Evolutionary conservation across 805 yeast genomes (phyloP), one percentile per base, ranked within the genome.

Genomic region (Hanseniaspora occidentalis): DNA sequence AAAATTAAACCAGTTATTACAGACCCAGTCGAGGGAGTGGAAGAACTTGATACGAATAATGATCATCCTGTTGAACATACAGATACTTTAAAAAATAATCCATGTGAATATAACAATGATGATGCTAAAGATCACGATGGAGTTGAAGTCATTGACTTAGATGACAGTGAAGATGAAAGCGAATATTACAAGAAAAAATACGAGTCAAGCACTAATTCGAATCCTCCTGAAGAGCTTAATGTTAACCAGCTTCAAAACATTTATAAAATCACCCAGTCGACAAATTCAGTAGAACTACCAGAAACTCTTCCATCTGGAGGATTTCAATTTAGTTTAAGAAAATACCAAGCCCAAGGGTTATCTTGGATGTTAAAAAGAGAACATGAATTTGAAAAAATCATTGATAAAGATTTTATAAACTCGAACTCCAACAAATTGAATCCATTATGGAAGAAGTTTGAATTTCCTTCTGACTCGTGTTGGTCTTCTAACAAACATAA

Each of bases 301-400:
- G 79, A 74, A 44, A 71, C 81, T 1, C 77, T 77, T 2, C 76
- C 73, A 0, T 46, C 64, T 4, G 50, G 51, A 1, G 70, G 71
- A 41, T 81, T 86, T 50, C 66, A 65, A 7, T 49, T 88, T 38
- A 62, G 63, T 1, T 60, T 89, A 38, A 65, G 95, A 42, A 71
- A 76, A 1, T 89, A 89, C 56, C 97, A 89, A 58, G 77, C 73
- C 45, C 84, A 79, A 50, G 95, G 94, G 0, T 60, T 85, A 23
- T 75, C 88, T 1, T 86, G 96, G 96, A 79, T 86, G 89, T 60
- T 85, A n/a, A 69, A 76, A 24, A 65, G 89, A 42, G 95, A 86
- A 53, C 68, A 72, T 31, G 86, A 79, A 46, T 59, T 70, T 45
- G 69, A 48, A 14, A 46, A 51, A 10, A 43, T 60, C 2, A 45